Evolutionary conservation across 2,329 filamentous ascomycete genomes (phyloP).

Genomic region (Diaporthe ilicicola): DNA sequence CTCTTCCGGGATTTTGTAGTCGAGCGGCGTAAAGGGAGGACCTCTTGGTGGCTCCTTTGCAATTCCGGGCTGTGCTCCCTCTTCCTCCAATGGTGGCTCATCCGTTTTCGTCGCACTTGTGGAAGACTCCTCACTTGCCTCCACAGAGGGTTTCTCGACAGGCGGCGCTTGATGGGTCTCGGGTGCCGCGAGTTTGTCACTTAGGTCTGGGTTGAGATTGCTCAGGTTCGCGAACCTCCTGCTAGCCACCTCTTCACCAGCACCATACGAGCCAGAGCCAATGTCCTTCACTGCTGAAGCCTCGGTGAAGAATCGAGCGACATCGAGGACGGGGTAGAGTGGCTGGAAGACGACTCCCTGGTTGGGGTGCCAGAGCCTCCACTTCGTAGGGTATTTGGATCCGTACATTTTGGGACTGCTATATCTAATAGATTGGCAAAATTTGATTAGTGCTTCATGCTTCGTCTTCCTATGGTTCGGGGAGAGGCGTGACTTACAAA

Average conservation of each 20-base stretch:
- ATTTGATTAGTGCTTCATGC: neutral
- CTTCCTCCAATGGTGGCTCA: neutral
- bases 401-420: conserved; percentile 32
- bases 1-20: conserved; percentile 57
- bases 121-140: neutral
- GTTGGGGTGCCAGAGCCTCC: conserved; percentile 47
- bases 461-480: neutral
- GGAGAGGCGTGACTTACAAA: conserved; percentile 28
- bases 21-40: conserved; percentile 49
- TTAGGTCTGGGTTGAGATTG: neutral
- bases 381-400: conserved; percentile 28
- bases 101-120: neutral
- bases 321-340: conserved; percentile 37
- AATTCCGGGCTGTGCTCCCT: conserved; percentile 28
- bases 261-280: neutral
- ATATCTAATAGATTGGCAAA: neutral
- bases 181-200: neutral
- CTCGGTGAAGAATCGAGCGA: conserved; percentile 31
- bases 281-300: conserved; percentile 19
- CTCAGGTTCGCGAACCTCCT: neutral
- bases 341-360: conserved; percentile 49
- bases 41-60: conserved; percentile 29
- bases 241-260: conserved; percentile 2
- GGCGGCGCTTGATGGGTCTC: neutral
- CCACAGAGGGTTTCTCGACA: neutral